phyloP scores from a whole-genome alignment of 2,329 filamentous ascomycete species.

The Pseudogymnoascus sp. region DNA sequence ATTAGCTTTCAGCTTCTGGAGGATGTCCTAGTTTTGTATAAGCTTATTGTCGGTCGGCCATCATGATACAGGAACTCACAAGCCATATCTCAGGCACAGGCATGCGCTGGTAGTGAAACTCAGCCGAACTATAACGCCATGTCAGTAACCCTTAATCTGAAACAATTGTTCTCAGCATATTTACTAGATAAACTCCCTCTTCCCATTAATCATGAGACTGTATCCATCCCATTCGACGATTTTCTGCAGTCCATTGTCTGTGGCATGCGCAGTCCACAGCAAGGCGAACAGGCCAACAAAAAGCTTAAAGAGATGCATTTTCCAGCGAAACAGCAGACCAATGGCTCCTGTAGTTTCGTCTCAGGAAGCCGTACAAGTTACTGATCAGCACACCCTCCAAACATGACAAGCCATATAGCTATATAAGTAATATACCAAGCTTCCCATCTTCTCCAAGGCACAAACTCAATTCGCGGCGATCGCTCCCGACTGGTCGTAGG shows the following conservation, averaged over 20 bases:
- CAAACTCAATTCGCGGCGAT: background rate
- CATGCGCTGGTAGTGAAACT: conserved; percentile 45
- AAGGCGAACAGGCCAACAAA: conserved; percentile 19
- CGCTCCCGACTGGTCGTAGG: background rate
- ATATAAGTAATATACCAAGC: conserved; percentile 8
- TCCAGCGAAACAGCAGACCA: background rate
- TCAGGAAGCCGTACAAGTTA: background rate
- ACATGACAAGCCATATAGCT: background rate
- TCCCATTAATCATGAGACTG: conserved; percentile 40
- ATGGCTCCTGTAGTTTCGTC: background rate
- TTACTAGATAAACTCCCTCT: conserved; percentile 38
- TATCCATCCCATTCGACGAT: conserved; percentile 44
- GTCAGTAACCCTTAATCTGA: background rate
- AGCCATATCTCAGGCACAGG: conserved; percentile 45
- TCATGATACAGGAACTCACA: conserved; percentile 17
- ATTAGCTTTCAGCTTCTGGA: conserved; percentile 44
- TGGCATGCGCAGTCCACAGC: conserved; percentile 24
- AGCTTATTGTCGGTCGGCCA: background rate
- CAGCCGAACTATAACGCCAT: conserved; percentile 22
- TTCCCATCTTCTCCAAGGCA: conserved; percentile 14
- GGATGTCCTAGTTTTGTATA: conserved; percentile 34
- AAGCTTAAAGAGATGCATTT: conserved; percentile 20
- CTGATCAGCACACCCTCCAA: background rate
- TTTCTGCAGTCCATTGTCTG: conserved; percentile 34
- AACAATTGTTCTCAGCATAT: background rate